Conservation (phyloP, 192 early-diverging fungal species). For the Mortierella antarctica region DNA sequence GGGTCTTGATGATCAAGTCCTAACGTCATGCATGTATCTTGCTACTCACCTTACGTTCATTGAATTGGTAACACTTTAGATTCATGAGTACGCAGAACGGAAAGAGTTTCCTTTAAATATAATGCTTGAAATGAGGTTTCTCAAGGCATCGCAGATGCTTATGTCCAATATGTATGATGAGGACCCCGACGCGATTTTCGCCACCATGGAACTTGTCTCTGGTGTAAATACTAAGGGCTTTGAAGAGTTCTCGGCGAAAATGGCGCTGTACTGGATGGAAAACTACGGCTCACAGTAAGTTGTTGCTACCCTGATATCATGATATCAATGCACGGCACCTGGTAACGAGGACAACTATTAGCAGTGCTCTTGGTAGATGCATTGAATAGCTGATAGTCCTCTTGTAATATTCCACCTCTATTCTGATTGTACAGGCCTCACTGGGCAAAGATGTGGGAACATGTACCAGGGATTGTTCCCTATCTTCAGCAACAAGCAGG, state of each 20-base stretch:
- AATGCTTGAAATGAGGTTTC: conserved; percentile 33
- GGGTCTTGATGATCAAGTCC: conserved; percentile 1
- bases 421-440: conserved; percentile 12
- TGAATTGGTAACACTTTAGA: neutral
- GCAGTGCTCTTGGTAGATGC: neutral
- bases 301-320: neutral
- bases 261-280: conserved; percentile 48
- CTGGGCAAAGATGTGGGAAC: conserved; percentile 55
- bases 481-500: conserved; percentile 20
- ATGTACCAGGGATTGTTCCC: conserved; percentile 46
- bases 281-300: conserved; percentile 24
- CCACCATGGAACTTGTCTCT: conserved; percentile 28
- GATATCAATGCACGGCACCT: neutral
- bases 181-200: conserved; percentile 41
- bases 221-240: conserved; percentile 26
- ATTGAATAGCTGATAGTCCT: neutral
- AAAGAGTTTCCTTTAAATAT: conserved; percentile 42
- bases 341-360: neutral
- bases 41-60: neutral
- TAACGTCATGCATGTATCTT: conserved; percentile 3
- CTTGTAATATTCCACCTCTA: neutral
- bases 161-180: conserved; percentile 39
- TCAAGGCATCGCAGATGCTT: conserved; percentile 23
- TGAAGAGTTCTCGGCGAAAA: conserved; percentile 33
- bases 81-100: conserved; percentile 26